Percentiles rank a stretch among this genome's conserved stretches.
Evolutionary conservation across 371 early-diverging fungal genomes (phyloP).

Genomic region (Mucor piriformis): DNA sequence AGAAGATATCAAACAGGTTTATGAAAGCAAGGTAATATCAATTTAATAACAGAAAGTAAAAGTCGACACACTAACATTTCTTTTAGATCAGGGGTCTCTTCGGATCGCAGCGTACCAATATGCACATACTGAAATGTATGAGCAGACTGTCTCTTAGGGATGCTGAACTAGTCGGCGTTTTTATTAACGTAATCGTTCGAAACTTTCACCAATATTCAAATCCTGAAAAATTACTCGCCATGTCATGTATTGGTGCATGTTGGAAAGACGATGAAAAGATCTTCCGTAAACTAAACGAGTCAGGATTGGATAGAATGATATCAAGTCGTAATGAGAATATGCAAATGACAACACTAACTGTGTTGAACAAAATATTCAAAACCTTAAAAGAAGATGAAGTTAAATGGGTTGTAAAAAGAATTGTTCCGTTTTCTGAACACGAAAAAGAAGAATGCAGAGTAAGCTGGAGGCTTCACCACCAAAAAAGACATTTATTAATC

Average conservation of each 20-base stretch:
- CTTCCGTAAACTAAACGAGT: slow-evolving; percentile 50
- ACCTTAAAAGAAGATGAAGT: slow-evolving; percentile 43
- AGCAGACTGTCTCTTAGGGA: slow-evolving; percentile 51
- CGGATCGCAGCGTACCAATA: neutral
- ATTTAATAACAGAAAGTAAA: neutral
- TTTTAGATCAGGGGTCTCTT: neutral
- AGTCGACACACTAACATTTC: neutral
- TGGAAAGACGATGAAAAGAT: slow-evolving; percentile 51
- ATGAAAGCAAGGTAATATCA: neutral
- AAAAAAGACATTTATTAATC: neutral
- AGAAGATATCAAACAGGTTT: neutral
- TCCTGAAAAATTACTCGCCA: slow-evolving; percentile 41
- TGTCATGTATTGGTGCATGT: slow-evolving; percentile 60
- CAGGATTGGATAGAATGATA: slow-evolving; percentile 39
- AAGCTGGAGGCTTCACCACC: slow-evolving; percentile 14
- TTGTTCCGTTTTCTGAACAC: slow-evolving; percentile 44
- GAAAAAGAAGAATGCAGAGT: slow-evolving; percentile 53
- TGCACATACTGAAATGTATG: slow-evolving; percentile 32
- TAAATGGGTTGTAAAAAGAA: slow-evolving; percentile 39
- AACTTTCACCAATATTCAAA: slow-evolving; percentile 40
- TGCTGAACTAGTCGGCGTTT: slow-evolving; percentile 34
- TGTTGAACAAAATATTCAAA: slow-evolving; percentile 52
- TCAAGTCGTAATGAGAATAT: slow-evolving; percentile 1
- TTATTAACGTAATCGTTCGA: slow-evolving; percentile 38
- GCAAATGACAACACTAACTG: slow-evolving; percentile 55